Evolutionary conservation across 345 rosid genomes (phyloP).

Genomic region (Camelina neglecta): DNA sequence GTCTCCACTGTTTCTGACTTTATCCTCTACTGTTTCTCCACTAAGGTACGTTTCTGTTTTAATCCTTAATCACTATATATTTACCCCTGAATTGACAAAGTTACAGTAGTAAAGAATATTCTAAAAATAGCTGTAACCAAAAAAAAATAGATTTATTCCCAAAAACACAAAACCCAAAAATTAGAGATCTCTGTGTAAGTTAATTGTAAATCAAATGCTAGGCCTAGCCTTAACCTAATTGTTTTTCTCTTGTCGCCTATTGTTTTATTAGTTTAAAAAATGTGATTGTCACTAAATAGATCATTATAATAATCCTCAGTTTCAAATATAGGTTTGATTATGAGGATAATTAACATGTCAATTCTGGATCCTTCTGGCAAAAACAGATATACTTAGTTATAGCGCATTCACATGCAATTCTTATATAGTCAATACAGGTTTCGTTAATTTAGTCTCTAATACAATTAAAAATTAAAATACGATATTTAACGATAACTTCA

Average conservation of each 20-base stretch:
- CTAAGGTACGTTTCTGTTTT: constrained; percentile 61
- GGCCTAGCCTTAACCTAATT: constrained; percentile 31
- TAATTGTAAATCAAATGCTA: constrained; percentile 19
- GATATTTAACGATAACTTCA: not conserved
- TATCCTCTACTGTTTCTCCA: constrained; percentile 77
- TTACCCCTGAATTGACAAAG: constrained; percentile 10
- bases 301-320: constrained; percentile 16
- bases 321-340: constrained; percentile 14
- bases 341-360: constrained; percentile 10
- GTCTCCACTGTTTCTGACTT: constrained; percentile 65
- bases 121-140: constrained; percentile 16
- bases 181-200: constrained; percentile 1
- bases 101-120: constrained; percentile 10
- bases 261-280: not conserved
- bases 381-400: constrained; percentile 8
- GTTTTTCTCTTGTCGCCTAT: constrained; percentile 32
- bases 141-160: not conserved
- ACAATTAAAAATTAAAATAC: not conserved
- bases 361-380: constrained; percentile 27
- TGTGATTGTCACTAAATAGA: constrained; percentile 4
- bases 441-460: not conserved
- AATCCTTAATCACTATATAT: constrained; percentile 15
- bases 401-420: constrained; percentile 28
- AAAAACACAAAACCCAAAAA: not conserved
- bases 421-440: constrained; percentile 4